Percentiles rank a stretch among this genome's conserved stretches.
These are phyloP conservation scores for Chaetomium sp. DNA, from an alignment of 2,329 filamentous ascomycete species.

Conservation along the genomic window DNA sequence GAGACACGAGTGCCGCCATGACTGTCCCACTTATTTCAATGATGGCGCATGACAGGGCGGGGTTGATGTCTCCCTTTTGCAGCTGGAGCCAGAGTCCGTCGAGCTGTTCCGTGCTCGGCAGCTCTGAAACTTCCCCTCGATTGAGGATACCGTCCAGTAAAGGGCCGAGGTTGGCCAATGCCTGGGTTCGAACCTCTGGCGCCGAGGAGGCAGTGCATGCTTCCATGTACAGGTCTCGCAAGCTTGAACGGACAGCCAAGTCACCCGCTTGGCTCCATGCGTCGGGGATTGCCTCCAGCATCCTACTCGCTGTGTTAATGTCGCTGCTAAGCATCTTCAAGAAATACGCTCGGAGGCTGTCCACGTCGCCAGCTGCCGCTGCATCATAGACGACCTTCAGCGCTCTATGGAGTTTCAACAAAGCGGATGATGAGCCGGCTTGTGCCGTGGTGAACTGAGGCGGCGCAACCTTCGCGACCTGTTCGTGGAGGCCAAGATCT, in stretches of 20 bases:
- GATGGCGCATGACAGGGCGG: slow-evolving; percentile 52
- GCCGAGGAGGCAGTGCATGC: slow-evolving; percentile 44
- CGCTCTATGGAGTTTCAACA: slow-evolving; percentile 39
- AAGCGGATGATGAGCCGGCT: slow-evolving; percentile 24
- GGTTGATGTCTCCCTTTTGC: slow-evolving; percentile 44
- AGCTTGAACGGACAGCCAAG: slow-evolving; percentile 15
- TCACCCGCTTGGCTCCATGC: slow-evolving; percentile 34
- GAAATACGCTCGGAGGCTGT: slow-evolving; percentile 39
- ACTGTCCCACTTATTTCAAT: slow-evolving; percentile 52
- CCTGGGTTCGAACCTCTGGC: slow-evolving; percentile 51
- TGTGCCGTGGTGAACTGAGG: neutral
- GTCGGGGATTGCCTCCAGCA: slow-evolving; percentile 45
- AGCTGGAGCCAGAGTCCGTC: slow-evolving; percentile 45
- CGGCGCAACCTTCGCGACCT: slow-evolving; percentile 25
- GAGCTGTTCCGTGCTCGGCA: slow-evolving; percentile 43
- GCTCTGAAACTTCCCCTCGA: slow-evolving; percentile 31
- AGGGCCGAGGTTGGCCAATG: slow-evolving; percentile 51
- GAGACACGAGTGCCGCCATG: slow-evolving; percentile 40
- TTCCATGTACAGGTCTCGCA: slow-evolving; percentile 50
- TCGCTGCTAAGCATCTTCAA: slow-evolving; percentile 44
- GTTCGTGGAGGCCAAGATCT: slow-evolving; percentile 34
- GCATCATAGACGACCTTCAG: slow-evolving; percentile 44
- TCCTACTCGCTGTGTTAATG: slow-evolving; percentile 46
- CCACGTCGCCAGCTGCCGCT: slow-evolving; percentile 25
- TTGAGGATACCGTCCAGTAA: slow-evolving; percentile 48